These are phyloP conservation scores for Lippia alba DNA, from an alignment of 305 asterid genomes.

Conservation along the genomic window DNA sequence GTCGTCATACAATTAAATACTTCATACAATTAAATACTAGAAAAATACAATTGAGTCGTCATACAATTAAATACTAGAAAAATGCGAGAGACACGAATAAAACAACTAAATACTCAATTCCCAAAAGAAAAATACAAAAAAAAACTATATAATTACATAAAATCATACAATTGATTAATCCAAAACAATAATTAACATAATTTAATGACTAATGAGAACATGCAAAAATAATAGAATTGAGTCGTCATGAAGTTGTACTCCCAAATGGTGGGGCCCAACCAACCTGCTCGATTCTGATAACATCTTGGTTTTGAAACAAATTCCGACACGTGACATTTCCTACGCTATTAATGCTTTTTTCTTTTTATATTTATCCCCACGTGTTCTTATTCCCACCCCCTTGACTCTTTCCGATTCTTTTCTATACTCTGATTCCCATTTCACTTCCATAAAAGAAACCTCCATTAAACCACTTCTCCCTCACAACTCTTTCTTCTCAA, in stretches of 20 bases:
- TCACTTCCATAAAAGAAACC: slow-evolving; percentile 20
- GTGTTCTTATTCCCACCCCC: slow-evolving; percentile 49
- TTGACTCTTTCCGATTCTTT: slow-evolving; percentile 5
- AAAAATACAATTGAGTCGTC: no score
- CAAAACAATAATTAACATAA: no score
- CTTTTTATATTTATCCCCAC: slow-evolving; percentile 44
- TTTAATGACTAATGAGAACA: background rate
- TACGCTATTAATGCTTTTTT: slow-evolving; percentile 5
- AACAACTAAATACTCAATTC: no score
- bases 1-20: no score
- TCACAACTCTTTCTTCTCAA: background rate
- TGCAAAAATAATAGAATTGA: no score
- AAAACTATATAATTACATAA: no score
- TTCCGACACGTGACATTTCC: slow-evolving; percentile 46
- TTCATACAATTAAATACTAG: no score
- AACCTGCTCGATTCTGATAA: slow-evolving; percentile 20
- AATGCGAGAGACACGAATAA: no score
- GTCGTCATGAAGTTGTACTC: slow-evolving; percentile 15
- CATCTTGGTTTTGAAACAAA: slow-evolving; percentile 14
- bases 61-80: no score
- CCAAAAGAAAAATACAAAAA: no score
- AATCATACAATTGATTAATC: no score
- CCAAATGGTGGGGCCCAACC: slow-evolving; percentile 33
- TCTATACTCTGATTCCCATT: background rate
- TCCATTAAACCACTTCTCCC: background rate